A percentile compares a stretch with the other conserved stretches of the same genome.
phyloP scores from a whole-genome alignment of 306 rosid genomes.

The Gastrolobium villosum region DNA sequence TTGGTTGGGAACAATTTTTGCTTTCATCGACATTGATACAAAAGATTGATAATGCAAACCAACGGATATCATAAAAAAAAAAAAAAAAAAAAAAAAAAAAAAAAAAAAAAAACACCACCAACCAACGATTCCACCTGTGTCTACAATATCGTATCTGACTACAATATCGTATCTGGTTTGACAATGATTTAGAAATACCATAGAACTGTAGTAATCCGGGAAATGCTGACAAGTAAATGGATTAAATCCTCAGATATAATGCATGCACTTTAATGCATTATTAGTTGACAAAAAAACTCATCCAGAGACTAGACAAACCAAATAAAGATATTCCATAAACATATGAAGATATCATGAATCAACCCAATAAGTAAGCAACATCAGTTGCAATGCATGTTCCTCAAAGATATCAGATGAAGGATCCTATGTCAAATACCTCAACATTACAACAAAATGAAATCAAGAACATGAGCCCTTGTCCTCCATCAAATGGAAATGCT shows the following conservation, averaged over 20 bases:
- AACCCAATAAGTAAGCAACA: constrained; percentile 42
- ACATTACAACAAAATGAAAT: constrained; percentile 42
- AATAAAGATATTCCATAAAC: constrained; percentile 24
- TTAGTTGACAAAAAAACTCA: constrained; percentile 31
- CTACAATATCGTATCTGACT: constrained; percentile 26
- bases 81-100: too few relatives aligned
- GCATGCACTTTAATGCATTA: constrained; percentile 35
- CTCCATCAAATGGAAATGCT: constrained; percentile 51
- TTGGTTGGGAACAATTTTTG: too few relatives aligned
- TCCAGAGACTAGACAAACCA: constrained; percentile 36
- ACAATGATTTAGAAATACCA: constrained; percentile 18
- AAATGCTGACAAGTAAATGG: constrained; percentile 28
- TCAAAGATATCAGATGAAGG: constrained; percentile 49
- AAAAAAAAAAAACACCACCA: too few relatives aligned
- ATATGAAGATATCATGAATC: constrained; percentile 38
- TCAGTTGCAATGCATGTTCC: constrained; percentile 45
- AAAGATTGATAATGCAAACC: too few relatives aligned
- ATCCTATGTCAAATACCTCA: constrained; percentile 51
- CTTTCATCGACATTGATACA: too few relatives aligned
- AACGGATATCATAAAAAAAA: too few relatives aligned
- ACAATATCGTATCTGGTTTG: constrained; percentile 26
- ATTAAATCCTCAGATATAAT: constrained; percentile 26
- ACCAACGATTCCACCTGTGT: background rate
- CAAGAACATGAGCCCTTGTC: constrained; percentile 41
- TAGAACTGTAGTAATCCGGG: constrained; percentile 8